These are phyloP conservation scores for Phytopythium boreale DNA, from an alignment of 352 stramenopile genomes.

Conservation along the genomic window DNA sequence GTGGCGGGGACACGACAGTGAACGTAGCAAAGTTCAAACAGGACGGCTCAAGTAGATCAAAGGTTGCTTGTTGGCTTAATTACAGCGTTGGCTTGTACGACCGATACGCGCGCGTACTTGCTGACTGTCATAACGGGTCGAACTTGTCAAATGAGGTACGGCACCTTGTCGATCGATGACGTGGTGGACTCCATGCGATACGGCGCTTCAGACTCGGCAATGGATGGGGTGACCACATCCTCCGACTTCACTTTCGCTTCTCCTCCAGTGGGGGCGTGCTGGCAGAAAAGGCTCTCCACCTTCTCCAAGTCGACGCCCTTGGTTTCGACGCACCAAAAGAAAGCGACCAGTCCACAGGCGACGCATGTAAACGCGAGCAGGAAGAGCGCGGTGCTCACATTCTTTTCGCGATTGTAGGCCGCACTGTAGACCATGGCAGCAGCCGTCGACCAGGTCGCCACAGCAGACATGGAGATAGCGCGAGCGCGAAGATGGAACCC, in stretches of 20 bases:
- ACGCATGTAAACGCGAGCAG: slow-evolving; percentile 1
- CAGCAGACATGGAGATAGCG: slow-evolving; percentile 32
- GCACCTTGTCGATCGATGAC: slow-evolving; percentile 2
- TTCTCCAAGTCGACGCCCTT: slow-evolving; percentile 50
- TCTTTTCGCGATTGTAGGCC: background rate
- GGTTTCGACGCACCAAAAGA: slow-evolving; percentile 17
- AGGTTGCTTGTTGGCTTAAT: background rate
- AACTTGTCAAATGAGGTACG: slow-evolving; percentile 2
- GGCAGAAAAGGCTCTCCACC: slow-evolving; percentile 48
- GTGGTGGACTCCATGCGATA: slow-evolving; percentile 4
- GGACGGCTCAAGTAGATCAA: background rate
- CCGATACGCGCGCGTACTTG: background rate
- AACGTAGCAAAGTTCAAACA: background rate
- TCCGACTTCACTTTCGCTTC: background rate
- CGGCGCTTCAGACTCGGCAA: background rate
- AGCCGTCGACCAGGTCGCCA: slow-evolving; percentile 33
- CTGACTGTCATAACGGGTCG: background rate
- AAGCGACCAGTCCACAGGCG: background rate
- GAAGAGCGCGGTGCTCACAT: background rate
- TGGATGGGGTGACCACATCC: slow-evolving; percentile 1
- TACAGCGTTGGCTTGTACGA: background rate
- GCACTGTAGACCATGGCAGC: slow-evolving; percentile 25
- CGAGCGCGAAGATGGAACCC: slow-evolving; percentile 39
- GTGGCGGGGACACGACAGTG: background rate
- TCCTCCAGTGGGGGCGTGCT: slow-evolving; percentile 22